Base-by-base conservation (phyloP, 129 eudicot species). In the Flaveria bidentis region DNA sequence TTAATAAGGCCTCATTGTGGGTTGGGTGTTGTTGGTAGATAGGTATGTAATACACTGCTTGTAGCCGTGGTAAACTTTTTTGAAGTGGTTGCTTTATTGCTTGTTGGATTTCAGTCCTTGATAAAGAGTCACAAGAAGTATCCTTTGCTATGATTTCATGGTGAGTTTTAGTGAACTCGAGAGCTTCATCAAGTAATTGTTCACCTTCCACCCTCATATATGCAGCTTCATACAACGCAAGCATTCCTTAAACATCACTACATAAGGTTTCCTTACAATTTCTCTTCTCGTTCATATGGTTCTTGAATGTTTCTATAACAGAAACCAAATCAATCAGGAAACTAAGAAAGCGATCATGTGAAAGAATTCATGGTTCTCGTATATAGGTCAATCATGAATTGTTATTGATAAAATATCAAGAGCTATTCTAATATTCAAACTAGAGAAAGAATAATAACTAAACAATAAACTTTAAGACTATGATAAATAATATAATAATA, bases 211-310 rank as follows among this genome's bases (percentile, higher is more conserved):
- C 47, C 22, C 88, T 44, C 33, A 87, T 25, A 41, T 39, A 71
- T 7, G 87, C 22, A 4, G 91, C 91, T 60, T 86, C 88, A 57
- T 83, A 86, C 13, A 86, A 74, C 62, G 83, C 71, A 23, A 87
- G 57, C 75, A 87, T n/a, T 2, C 91, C 86, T 49, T 46, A 20
- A 2, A 18, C 55, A 69, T 87, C 82, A 3, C 15, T 3, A 20
- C 22, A 42, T 12, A 81, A 69, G 2, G 47, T 1, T 10, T 50
- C 47, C 18, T 69, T 71, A 63, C 80, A 80, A 8, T 64, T 44
- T 0, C 86, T 86, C 22, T 69, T 45, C 26, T 12, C n/a, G 2
- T 82, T 82, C 55, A 2, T 75, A 39, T 78, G 69, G 20, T 76
- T 80, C 20, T 66, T 33, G 57, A 86, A 83, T 33, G 68, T 36